These are phyloP conservation scores for Phlegmacium glaucopus DNA, from an alignment of 768 basidiomycete genomes.

Conservation along the genomic window DNA sequence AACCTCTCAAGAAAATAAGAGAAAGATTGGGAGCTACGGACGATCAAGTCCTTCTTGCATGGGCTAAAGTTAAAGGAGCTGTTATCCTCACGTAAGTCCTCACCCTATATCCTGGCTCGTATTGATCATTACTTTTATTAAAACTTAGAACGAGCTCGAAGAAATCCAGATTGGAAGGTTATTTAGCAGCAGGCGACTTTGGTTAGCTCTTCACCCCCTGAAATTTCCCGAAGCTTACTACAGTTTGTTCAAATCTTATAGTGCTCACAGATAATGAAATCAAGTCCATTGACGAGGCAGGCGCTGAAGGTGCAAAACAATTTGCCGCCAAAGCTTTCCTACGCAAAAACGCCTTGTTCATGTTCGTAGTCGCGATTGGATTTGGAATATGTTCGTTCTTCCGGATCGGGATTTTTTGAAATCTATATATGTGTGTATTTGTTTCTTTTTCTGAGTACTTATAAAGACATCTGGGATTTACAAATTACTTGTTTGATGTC, in stretches of 20 bases:
- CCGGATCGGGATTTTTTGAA: conserved; percentile 18
- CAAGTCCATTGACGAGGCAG: conserved; percentile 52
- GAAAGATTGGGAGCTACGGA: conserved; percentile 44
- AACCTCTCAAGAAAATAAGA: conserved; percentile 52
- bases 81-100: conserved; percentile 55
- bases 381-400: conserved; percentile 19
- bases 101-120: neutral
- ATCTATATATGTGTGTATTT: too few species aligned
- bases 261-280: conserved; percentile 52
- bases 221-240: too few species aligned
- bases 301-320: conserved; percentile 34
- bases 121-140: neutral
- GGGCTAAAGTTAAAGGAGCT: conserved; percentile 67
- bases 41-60: conserved; percentile 70
- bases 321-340: conserved; percentile 9
- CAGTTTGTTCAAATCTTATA: conserved; percentile 20
- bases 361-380: conserved; percentile 18
- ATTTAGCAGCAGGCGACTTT: conserved; percentile 65
- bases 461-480: too few species aligned
- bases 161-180: conserved; percentile 61
- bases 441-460: too few species aligned
- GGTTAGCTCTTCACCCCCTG: conserved; percentile 28
- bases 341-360: conserved; percentile 14
- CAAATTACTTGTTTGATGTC: too few species aligned
- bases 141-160: conserved; percentile 57